Base-by-base conservation (phyloP, 176 grass and related monocot species). In the Lolium multiflorum region DNA sequence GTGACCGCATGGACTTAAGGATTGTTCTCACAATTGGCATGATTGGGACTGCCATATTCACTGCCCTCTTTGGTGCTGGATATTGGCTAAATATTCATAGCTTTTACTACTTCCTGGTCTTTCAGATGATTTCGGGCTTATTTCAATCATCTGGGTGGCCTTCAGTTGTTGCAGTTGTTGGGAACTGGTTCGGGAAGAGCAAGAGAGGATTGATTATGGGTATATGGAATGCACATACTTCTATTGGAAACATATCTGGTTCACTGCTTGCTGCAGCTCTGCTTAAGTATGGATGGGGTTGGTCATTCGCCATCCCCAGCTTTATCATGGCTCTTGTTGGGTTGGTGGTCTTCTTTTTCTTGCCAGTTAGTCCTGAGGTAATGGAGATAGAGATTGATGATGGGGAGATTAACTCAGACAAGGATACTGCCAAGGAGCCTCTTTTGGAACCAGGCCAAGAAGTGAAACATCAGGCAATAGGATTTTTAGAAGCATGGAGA, bases 181-280 rank as follows among this genome's bases (percentile, higher is more conserved):
- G 92, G 63, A 97, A 97, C 81, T 97, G 92, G 94, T 93, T 92
- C 82, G 94, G 94, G 74, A 94, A 97, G 85, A 90, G 92, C 72
- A 92, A 94, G 74, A 97, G 94, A 47, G 94, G 94, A 12, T 75
- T 97, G 54, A 97, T 97, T 73, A 92, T 97, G 94, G 94, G 94
- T 10, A 91, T 97, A 74, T 94, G 94, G 94, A 97, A 97, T 87
- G 94, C 94, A 13, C 85, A 97, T 56, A 94, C 94, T 66, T 97
- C 92, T 38, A 77, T 97, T 3, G 94, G 94, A 46, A 97, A 94
- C 49, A 97, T 97, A 87, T 88, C 90, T 5, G 92, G 94, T 38
- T 97, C 94, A 22, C 67, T 97, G 82, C 84, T 97, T 75, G 94
- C 92, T 56, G 92, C 94, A 38, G 82, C 90, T 89, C 91, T 97